Base-by-base conservation (phyloP, 495 filamentous ascomycete species). In the Aspergillus taichungensis region DNA sequence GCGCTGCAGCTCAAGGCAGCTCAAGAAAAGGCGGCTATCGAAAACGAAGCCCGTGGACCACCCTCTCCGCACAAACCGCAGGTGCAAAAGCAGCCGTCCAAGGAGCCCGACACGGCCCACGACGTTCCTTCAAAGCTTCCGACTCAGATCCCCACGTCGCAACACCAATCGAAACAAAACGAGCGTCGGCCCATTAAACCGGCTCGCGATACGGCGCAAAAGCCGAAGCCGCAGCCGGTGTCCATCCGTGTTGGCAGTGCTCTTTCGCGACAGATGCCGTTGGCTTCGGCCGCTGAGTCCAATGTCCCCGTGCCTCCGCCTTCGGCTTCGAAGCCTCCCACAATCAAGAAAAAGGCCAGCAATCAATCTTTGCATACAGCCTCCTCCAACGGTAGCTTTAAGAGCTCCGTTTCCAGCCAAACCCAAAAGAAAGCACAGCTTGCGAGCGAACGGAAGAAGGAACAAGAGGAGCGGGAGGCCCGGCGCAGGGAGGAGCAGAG, bases 401-500 rank as follows among this genome's bases (percentile, higher is more conserved):
- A 88, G 63, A 80, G 75, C 48, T 80, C 82, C 3, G 76, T 71
- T 13, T 79, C 82, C n/a, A 66, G 59, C 37, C 64, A 68, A 43
- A 79, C 78, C 30, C 65, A 70, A 54, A 69, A 75, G 59, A 54
- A 79, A 71, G 52, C 77, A 61, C 44, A 88, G 75, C 59, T 82
- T 73, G 40, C 71, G 77, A 78, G 80, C n/a, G 85, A 84, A 37
- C 77, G 76, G 52, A 87, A 86, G 61, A 87, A 81, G 52, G 85
- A 91, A 54, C 61, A 78, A 55, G 87, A 92, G 52, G 85, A 91
- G 57, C 78, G 77, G 30, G 84, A 84, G 36, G 76, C 78, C 12
- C 82, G 87, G 50, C 80, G 82, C n/a, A 88, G 83, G 55, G 82
- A 80, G 27, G 85, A 94, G 24, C 81, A 82, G 29, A 86, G 86